phyloP scores from a whole-genome alignment of 1,284 basidiomycete species.

The Malassezia equina region DNA sequence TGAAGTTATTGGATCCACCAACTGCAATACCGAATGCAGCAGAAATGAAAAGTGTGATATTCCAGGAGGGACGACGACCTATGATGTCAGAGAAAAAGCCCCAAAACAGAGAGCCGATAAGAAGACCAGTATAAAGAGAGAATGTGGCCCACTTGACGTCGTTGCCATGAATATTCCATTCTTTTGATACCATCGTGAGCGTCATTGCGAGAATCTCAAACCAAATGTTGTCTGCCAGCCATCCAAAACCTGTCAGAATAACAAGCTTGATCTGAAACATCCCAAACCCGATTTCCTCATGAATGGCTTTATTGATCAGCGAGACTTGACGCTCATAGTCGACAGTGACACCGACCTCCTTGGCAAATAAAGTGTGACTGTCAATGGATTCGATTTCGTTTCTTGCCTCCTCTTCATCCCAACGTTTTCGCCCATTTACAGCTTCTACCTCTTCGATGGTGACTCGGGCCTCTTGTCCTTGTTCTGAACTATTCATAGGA shows the following conservation, averaged over 20 bases:
- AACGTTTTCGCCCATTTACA: neutral
- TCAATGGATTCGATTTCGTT: slow-evolving; percentile 11
- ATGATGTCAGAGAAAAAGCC: slow-evolving; percentile 49
- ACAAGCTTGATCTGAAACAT: slow-evolving; percentile 58
- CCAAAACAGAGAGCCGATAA: slow-evolving; percentile 57
- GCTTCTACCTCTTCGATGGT: neutral
- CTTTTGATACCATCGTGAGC: slow-evolving; percentile 31
- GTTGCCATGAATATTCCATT: slow-evolving; percentile 20
- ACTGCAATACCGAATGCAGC: slow-evolving; percentile 58
- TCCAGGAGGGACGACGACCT: slow-evolving; percentile 55
- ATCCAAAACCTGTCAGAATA: slow-evolving; percentile 55
- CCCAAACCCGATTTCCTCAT: slow-evolving; percentile 54
- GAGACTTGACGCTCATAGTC: slow-evolving; percentile 37
- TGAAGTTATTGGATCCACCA: slow-evolving; percentile 55
- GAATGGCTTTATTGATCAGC: slow-evolving; percentile 33
- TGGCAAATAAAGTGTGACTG: slow-evolving; percentile 19
- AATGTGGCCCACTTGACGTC: slow-evolving; percentile 47
- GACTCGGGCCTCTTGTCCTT: neutral
- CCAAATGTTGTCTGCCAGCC: slow-evolving; percentile 51
- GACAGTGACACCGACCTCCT: slow-evolving; percentile 31
- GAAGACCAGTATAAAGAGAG: slow-evolving; percentile 56
- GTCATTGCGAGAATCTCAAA: slow-evolving; percentile 37
- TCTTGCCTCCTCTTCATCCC: neutral
- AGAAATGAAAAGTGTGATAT: slow-evolving; percentile 56
- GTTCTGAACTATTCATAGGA: neutral